Base-by-base conservation (phyloP, 2,329 filamentous ascomycete species). In the Aspergillus glaucus region DNA sequence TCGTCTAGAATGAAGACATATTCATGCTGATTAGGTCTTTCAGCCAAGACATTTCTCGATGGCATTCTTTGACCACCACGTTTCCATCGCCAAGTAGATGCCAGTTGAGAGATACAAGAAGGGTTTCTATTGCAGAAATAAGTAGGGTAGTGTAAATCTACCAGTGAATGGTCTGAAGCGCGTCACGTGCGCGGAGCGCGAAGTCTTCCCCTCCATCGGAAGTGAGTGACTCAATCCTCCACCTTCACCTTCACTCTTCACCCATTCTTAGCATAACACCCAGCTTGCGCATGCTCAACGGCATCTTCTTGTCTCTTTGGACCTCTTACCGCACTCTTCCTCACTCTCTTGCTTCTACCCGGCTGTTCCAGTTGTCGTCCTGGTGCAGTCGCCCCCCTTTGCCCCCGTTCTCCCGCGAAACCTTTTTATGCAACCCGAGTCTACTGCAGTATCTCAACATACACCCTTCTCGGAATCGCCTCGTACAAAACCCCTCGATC, bases 231-330 rank as follows among this genome's bases (percentile, higher is more conserved):
- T 12, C 26, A 12, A 12, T 12, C 26, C 12, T 30, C 10, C 10
- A 30, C 10, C 26, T 5, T 30, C 26, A 30, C 26, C 8, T 30
- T 12, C 26, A 30, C 26, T 28, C 26, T 30, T 12, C 26, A 30
- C 26, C 26, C 10, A 12, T 30, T 30, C 9, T 12, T 30, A 30
- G 26, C 26, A 30, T 12, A 30, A 30, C 26, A 30, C 26, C 5
- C 26, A 12, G 26, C 10, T 30, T 30, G 34, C 34, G 34, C 34
- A 36, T 36, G 14, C 34, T 36, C 15, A 36, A 86, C 82, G 6
- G 85, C 80, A 44, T 87, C 82, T 40, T 89, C 82, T 0, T 81
- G 77, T 43, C 86, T 81, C 5, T 84, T 79, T 3, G 88, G 70
- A 1, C 36, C 36, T 39, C 19, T 12, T 14, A 39, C 36, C 36